Evolutionary conservation across 768 basidiomycete genomes (phyloP).

Genomic region (Nidularia sp.): DNA sequence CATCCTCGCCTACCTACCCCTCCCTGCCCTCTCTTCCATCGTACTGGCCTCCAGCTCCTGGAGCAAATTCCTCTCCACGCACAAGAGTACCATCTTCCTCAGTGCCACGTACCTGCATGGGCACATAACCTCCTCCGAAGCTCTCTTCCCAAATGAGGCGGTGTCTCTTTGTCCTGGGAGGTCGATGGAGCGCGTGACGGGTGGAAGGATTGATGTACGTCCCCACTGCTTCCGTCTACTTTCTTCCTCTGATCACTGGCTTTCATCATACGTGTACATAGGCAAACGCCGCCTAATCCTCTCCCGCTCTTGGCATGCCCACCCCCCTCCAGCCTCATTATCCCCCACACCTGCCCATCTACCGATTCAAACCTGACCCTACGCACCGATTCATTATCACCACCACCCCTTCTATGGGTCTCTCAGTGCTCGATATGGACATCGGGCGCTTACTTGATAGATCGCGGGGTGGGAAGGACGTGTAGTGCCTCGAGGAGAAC

Average conservation of each 20-base stretch:
- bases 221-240: constrained; percentile 1
- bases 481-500: constrained; percentile 55
- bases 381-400: constrained; percentile 53
- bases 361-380: constrained; percentile 78
- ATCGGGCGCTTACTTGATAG: constrained; percentile 50
- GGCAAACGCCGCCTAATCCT: constrained; percentile 42
- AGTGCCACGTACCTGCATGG: constrained; percentile 50
- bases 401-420: constrained; percentile 50
- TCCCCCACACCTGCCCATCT: constrained; percentile 41
- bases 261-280: constrained; percentile 15
- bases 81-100: constrained; percentile 54
- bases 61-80: constrained; percentile 38
- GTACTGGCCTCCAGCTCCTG: constrained; percentile 38
- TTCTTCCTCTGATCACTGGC: constrained; percentile 3
- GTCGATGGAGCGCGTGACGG: constrained; percentile 30
- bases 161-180: constrained; percentile 24
- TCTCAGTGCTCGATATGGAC: constrained; percentile 54
- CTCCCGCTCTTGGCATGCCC: constrained; percentile 52
- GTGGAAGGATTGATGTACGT: constrained; percentile 66
- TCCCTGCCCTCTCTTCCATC: constrained; percentile 35
- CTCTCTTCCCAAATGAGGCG: constrained; percentile 5
- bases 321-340: constrained; percentile 30
- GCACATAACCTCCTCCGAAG: constrained; percentile 27
- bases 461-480: constrained; percentile 52
- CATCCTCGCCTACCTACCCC: constrained; percentile 45